phyloP scores from a whole-genome alignment of 306 rosid species.

The Albizia julibrissin region DNA sequence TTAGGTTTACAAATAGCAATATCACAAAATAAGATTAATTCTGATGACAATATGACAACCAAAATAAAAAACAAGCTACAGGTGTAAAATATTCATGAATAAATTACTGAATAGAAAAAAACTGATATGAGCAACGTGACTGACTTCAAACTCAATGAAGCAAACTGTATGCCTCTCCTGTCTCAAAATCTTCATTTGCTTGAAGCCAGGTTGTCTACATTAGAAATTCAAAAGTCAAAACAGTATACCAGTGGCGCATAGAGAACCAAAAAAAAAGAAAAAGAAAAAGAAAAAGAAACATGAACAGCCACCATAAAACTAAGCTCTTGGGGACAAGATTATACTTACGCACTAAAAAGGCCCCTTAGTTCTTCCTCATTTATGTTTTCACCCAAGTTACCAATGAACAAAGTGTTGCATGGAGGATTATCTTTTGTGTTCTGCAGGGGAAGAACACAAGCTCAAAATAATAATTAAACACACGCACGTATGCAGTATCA shows the following conservation, averaged over 20 bases:
- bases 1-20: slow-evolving; percentile 19
- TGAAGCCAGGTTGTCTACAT: slow-evolving; percentile 95
- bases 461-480: neutral
- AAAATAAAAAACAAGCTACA: neutral
- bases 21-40: neutral
- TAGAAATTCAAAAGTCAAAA: slow-evolving; percentile 29
- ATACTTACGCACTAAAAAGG: slow-evolving; percentile 78
- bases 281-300: too few species aligned
- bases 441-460: slow-evolving; percentile 44
- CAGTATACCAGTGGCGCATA: slow-evolving; percentile 8
- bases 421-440: slow-evolving; percentile 99
- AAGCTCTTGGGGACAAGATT: slow-evolving; percentile 32
- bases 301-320: slow-evolving; percentile 3
- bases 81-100: neutral
- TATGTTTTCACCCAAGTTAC: slow-evolving; percentile 95
- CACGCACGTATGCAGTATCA: neutral
- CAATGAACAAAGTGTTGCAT: slow-evolving; percentile 96
- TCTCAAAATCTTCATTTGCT: slow-evolving; percentile 97
- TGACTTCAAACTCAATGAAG: slow-evolving; percentile 98
- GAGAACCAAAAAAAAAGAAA: slow-evolving; percentile 1
- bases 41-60: neutral
- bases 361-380: slow-evolving; percentile 98
- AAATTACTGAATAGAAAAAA: slow-evolving; percentile 8
- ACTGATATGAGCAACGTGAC: slow-evolving; percentile 36
- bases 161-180: slow-evolving; percentile 99